phyloP scores from a whole-genome alignment of 2,329 filamentous ascomycete species.

The Pestalotiopsis sp. region DNA sequence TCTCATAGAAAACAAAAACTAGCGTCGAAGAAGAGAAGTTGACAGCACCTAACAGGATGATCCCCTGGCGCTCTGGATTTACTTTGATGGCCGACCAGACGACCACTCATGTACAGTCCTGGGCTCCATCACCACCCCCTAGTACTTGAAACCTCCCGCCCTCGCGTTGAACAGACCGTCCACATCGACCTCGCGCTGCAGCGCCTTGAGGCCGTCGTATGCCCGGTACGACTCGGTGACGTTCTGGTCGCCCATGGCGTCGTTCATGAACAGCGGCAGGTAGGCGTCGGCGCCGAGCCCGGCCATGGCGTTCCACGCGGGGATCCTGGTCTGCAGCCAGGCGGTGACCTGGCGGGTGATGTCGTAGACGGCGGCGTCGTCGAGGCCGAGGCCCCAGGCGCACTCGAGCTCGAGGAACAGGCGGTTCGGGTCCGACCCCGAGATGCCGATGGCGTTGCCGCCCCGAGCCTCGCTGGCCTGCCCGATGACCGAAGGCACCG shows the following conservation, averaged over 20 bases:
- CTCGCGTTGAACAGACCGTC: slow-evolving; percentile 28
- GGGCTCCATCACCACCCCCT: not conserved
- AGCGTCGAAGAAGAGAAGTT: no score
- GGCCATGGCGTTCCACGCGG: slow-evolving; percentile 9
- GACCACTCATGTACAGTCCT: not conserved
- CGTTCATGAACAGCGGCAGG: slow-evolving; percentile 36
- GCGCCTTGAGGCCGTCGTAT: slow-evolving; percentile 31
- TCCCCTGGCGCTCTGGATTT: not conserved
- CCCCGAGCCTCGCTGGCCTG: slow-evolving; percentile 21
- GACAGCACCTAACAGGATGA: no score
- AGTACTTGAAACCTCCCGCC: slow-evolving; percentile 30
- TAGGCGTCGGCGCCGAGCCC: slow-evolving; percentile 21
- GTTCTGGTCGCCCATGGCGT: slow-evolving; percentile 36
- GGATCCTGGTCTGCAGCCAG: slow-evolving; percentile 21
- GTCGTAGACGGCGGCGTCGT: slow-evolving; percentile 10
- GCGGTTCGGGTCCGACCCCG: slow-evolving; percentile 22
- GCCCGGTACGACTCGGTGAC: slow-evolving; percentile 30
- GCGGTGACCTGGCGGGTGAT: slow-evolving; percentile 19
- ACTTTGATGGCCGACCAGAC: not conserved
- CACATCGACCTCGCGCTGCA: slow-evolving; percentile 34
- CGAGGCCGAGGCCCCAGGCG: slow-evolving; percentile 25
- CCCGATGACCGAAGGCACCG: slow-evolving; percentile 29
- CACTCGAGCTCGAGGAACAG: slow-evolving; percentile 28
- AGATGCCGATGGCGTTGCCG: slow-evolving; percentile 29
- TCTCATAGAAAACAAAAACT: no score